These are phyloP conservation scores for Camellia sinensis DNA, from an alignment of 148 eudicot species.

Conservation along the genomic window DNA sequence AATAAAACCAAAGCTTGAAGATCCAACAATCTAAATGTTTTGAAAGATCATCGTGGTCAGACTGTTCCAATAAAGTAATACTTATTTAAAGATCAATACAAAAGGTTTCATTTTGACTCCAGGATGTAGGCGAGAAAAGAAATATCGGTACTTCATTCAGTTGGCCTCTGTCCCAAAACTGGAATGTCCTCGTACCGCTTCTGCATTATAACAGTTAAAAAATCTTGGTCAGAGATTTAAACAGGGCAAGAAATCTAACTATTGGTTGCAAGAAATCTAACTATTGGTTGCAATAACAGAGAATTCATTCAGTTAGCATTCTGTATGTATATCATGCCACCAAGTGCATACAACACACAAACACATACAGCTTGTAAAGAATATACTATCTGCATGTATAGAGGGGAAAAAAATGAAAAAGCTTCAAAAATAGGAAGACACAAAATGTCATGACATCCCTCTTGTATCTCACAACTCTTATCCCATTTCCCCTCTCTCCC, in stretches of 20 bases:
- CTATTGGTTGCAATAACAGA: neutral
- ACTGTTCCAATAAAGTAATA: neutral
- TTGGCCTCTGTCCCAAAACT: conserved; percentile 50
- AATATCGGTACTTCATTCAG: conserved; percentile 21
- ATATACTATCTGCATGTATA: neutral
- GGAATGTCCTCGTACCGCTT: conserved; percentile 53
- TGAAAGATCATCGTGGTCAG: conserved; percentile 6
- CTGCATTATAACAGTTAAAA: conserved; percentile 25
- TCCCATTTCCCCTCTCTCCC: neutral
- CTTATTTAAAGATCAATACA: conserved; percentile 15
- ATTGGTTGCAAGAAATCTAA: neutral
- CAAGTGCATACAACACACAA: neutral
- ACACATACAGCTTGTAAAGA: neutral
- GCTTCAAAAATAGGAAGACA: neutral
- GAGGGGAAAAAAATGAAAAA: too few relatives aligned
- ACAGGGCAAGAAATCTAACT: neutral
- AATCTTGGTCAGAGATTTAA: conserved; percentile 2
- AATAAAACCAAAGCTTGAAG: neutral
- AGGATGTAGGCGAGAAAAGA: neutral
- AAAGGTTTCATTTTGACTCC: neutral
- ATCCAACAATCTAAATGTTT: neutral
- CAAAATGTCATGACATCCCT: neutral
- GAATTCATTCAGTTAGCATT: neutral
- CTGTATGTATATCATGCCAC: neutral
- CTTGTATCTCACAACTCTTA: neutral